Conservation (phyloP, 2,329 filamentous ascomycete species). For the Raffaelea deltoideospora region DNA sequence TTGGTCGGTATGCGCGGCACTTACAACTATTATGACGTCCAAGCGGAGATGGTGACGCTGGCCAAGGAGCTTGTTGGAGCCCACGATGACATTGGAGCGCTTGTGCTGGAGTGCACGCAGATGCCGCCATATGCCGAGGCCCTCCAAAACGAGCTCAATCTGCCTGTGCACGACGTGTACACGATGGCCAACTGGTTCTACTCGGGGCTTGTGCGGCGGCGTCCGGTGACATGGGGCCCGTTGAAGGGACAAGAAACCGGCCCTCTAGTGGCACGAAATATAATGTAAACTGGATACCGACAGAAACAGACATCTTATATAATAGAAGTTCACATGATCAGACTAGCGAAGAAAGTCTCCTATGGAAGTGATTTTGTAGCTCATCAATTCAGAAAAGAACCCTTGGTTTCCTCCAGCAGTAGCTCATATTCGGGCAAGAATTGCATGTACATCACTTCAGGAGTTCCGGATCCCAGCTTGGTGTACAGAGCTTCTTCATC, state of each 20-base stretch:
- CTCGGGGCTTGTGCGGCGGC: neutral
- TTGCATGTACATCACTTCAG: slow-evolving; percentile 20
- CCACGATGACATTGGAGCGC: neutral
- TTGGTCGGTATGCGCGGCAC: neutral
- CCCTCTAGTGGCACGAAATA: neutral
- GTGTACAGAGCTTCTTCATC: slow-evolving; percentile 24
- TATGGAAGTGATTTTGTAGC: neutral
- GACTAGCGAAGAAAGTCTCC: no score
- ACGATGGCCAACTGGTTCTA: slow-evolving; percentile 1
- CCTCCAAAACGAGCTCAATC: neutral
- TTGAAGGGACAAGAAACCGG: neutral
- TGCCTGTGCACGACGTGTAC: neutral
- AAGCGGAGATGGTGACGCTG: neutral
- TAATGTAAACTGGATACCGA: no score
- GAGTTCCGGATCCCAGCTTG: slow-evolving; percentile 12
- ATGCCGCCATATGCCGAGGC: slow-evolving; percentile 1
- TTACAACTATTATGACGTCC: neutral
- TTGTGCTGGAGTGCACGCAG: slow-evolving; percentile 1
- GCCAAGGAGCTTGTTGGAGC: neutral
- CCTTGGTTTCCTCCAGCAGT: slow-evolving; percentile 15
- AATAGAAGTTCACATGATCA: no score
- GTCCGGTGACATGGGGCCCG: neutral
- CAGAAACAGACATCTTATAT: no score
- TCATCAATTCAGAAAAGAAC: slow-evolving; percentile 13
- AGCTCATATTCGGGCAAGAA: slow-evolving; percentile 18